phyloP scores from a whole-genome alignment of 2,329 filamentous ascomycete species.

The Aspergillus spinulosporus region DNA sequence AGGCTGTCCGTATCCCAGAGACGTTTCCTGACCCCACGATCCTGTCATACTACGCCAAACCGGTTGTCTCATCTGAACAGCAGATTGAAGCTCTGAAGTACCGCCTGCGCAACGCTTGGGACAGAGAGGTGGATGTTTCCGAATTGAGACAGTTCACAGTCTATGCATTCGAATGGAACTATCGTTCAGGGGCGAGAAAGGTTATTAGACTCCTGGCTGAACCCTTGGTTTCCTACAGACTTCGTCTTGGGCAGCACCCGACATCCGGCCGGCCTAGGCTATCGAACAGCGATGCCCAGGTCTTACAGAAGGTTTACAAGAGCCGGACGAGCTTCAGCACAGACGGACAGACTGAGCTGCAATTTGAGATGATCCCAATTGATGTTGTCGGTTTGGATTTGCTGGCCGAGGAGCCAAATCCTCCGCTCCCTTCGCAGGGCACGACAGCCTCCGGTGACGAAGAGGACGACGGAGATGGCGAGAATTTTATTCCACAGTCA shows the following conservation, averaged over 20 bases:
- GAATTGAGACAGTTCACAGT: conserved; percentile 72
- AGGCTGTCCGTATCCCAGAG: conserved; percentile 71
- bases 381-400: conserved; percentile 78
- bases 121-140: conserved; percentile 62
- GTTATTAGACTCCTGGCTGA: conserved; percentile 79
- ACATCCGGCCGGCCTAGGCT: conserved; percentile 29
- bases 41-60: conserved; percentile 83
- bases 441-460: conserved; percentile 33
- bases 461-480: conserved; percentile 36
- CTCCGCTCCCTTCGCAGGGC: conserved; percentile 42
- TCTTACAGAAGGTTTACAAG: conserved; percentile 68
- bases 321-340: conserved; percentile 70
- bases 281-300: conserved; percentile 50
- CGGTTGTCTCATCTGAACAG: conserved; percentile 68
- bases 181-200: conserved; percentile 75
- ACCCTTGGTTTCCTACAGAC: conserved; percentile 67
- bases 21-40: conserved; percentile 85
- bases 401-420: conserved; percentile 67
- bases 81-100: conserved; percentile 57
- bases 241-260: conserved; percentile 36
- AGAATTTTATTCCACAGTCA: conserved; percentile 25
- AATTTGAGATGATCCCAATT: conserved; percentile 73
- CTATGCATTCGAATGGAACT: conserved; percentile 84
- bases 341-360: conserved; percentile 73
- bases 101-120: conserved; percentile 57